These are phyloP conservation scores for Capsicum rhomboideum DNA, from an alignment of 257 asterid species.

Conservation along the genomic window DNA sequence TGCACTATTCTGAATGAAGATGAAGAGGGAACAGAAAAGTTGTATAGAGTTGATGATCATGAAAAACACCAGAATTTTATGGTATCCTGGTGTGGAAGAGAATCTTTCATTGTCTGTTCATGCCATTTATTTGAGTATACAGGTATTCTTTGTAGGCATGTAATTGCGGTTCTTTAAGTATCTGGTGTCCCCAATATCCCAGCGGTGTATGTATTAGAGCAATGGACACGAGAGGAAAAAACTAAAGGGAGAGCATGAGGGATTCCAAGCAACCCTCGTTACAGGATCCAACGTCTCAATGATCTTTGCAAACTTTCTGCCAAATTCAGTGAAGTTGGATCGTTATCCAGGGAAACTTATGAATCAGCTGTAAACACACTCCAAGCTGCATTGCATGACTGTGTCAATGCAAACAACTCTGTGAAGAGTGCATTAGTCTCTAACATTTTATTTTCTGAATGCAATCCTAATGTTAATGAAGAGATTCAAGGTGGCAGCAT, in stretches of 20 bases:
- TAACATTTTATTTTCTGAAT: constrained; percentile 13
- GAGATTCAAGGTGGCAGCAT: constrained; percentile 8
- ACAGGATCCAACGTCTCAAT: constrained; percentile 34
- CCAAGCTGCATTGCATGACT: constrained; percentile 26
- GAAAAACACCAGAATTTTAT: constrained; percentile 22
- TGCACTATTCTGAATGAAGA: constrained; percentile 24
- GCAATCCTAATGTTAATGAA: constrained; percentile 1
- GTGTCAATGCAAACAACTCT: constrained; percentile 22
- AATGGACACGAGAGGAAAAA: constrained; percentile 38
- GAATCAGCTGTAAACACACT: constrained; percentile 24
- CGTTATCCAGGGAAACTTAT: constrained; percentile 34
- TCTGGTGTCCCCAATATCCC: constrained; percentile 28
- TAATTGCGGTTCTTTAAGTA: constrained; percentile 32
- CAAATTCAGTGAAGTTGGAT: constrained; percentile 35
- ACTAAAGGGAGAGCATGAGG: constrained; percentile 4
- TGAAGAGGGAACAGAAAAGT: constrained; percentile 13
- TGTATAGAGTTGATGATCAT: constrained; percentile 18
- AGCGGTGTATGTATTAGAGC: constrained; percentile 23
- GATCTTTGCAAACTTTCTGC: constrained; percentile 36
- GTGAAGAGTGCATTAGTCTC: constrained; percentile 9
- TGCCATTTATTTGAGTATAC: constrained; percentile 33
- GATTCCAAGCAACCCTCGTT: constrained; percentile 6
- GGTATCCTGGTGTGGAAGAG: constrained; percentile 24
- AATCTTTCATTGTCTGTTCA: constrained; percentile 16
- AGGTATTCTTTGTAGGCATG: constrained; percentile 45